phyloP scores from a whole-genome alignment of 768 basidiomycete species.

The Boletus patriciae region DNA sequence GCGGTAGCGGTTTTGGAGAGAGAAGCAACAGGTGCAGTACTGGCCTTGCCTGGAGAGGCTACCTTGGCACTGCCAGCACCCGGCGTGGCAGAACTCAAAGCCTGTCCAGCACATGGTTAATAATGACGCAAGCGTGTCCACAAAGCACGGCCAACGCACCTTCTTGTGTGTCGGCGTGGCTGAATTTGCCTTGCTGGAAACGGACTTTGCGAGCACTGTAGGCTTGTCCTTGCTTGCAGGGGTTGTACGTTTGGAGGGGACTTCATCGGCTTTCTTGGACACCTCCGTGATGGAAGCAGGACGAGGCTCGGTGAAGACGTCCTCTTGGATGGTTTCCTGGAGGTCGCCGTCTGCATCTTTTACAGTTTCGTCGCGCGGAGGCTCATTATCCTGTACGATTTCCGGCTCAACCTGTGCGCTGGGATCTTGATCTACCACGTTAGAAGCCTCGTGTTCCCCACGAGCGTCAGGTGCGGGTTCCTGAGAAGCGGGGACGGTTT shows the following conservation, averaged over 20 bases:
- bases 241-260: conserved; percentile 28
- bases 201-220: conserved; percentile 42
- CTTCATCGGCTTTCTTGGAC: conserved; percentile 25
- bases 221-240: conserved; percentile 33
- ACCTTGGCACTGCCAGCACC: conserved; percentile 54
- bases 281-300: conserved; percentile 18
- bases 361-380: conserved; percentile 16
- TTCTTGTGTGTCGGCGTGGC: conserved; percentile 66
- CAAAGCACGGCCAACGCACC: conserved; percentile 41
- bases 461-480: conserved; percentile 26
- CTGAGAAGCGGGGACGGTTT: conserved; percentile 21
- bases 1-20: conserved; percentile 32
- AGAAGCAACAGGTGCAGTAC: conserved; percentile 28
- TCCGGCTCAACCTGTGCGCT: conserved; percentile 20
- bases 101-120: conserved; percentile 42
- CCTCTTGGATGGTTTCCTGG: conserved; percentile 27
- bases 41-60: conserved; percentile 44
- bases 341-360: conserved; percentile 14
- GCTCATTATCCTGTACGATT: conserved; percentile 22
- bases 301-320: conserved; percentile 18
- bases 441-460: conserved; percentile 42
- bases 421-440: conserved; percentile 33
- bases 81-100: conserved; percentile 66
- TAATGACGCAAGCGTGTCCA: conserved; percentile 22
- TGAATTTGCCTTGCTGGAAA: conserved; percentile 47